Evolutionary conservation across 2,329 filamentous ascomycete genomes (phyloP).

Genomic region (Epichloe aotearoae): DNA sequence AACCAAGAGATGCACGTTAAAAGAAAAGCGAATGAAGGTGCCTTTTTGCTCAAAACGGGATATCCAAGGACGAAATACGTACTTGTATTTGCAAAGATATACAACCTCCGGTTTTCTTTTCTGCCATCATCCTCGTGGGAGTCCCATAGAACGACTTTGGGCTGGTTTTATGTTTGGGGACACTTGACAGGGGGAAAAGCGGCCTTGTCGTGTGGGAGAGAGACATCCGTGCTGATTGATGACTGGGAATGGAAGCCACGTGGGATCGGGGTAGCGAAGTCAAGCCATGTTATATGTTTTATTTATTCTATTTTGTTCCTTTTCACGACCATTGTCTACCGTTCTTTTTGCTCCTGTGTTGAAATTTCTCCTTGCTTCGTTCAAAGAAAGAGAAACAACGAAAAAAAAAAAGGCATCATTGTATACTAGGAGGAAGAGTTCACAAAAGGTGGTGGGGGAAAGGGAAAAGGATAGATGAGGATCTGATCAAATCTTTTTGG

Average conservation of each 20-base stretch:
- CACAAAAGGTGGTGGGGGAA: too few species aligned
- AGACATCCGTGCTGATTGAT: not conserved
- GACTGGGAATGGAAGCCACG: not conserved
- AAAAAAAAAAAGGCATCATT: not conserved
- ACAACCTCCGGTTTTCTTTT: not conserved
- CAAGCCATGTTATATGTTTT: not conserved
- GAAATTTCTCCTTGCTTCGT: too few species aligned
- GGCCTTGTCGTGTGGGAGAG: not conserved
- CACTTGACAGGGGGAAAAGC: not conserved
- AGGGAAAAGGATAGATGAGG: not conserved
- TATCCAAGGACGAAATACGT: not conserved
- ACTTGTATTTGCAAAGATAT: conserved; percentile 1
- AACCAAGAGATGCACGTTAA: too few species aligned
- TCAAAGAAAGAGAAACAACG: not conserved
- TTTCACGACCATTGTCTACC: not conserved
- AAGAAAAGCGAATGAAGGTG: conserved; percentile 1
- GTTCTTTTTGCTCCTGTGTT: not conserved
- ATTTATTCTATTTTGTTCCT: not conserved
- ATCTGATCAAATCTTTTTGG: not conserved
- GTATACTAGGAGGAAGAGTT: not conserved
- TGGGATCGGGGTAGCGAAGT: not conserved
- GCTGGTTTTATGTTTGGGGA: conserved; percentile 6
- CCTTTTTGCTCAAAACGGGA: not conserved
- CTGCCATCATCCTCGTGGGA: not conserved
- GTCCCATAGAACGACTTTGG: not conserved